Percentiles rank a stretch among this genome's conserved stretches.
Conservation (phyloP, 441 rosid species). For the Metrosideros polymorpha region DNA sequence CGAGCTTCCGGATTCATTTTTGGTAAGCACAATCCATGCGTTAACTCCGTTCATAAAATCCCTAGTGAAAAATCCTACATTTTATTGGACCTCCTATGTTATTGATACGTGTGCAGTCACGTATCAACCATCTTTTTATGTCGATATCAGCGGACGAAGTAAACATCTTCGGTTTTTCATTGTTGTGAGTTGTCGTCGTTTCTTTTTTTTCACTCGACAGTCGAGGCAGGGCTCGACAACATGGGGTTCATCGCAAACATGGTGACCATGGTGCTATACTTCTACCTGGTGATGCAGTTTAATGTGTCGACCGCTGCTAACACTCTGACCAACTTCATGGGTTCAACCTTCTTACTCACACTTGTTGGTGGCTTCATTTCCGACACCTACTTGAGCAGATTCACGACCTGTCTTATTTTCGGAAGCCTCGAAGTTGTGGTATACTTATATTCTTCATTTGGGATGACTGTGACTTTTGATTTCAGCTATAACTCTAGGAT, state of each 20-base stretch:
- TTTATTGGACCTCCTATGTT: background rate
- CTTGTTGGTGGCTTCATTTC: slow-evolving; percentile 48
- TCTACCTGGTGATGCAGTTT: slow-evolving; percentile 23
- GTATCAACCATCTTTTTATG: background rate
- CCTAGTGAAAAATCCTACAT: background rate
- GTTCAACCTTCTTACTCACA: slow-evolving; percentile 38
- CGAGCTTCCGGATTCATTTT: slow-evolving; percentile 32
- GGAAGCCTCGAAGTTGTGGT: slow-evolving; percentile 35
- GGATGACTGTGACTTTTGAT: background rate
- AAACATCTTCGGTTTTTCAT: background rate
- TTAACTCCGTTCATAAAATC: background rate
- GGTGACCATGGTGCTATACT: slow-evolving; percentile 39
- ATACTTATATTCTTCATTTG: background rate
- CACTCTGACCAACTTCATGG: slow-evolving; percentile 48
- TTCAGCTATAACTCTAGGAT: background rate
- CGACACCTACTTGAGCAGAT: slow-evolving; percentile 32
- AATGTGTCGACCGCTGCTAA: slow-evolving; percentile 20
- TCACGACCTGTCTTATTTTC: slow-evolving; percentile 27
- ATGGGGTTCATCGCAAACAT: slow-evolving; percentile 53
- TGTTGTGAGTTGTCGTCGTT: background rate
- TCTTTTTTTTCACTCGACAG: slow-evolving; percentile 1
- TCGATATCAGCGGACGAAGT: background rate
- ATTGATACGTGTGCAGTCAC: background rate
- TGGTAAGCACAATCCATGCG: slow-evolving; percentile 16
- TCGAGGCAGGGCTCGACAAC: slow-evolving; percentile 26